Evolutionary conservation across 1,139 yeast genomes (phyloP).

Genomic region (Petasospora fabianii): DNA sequence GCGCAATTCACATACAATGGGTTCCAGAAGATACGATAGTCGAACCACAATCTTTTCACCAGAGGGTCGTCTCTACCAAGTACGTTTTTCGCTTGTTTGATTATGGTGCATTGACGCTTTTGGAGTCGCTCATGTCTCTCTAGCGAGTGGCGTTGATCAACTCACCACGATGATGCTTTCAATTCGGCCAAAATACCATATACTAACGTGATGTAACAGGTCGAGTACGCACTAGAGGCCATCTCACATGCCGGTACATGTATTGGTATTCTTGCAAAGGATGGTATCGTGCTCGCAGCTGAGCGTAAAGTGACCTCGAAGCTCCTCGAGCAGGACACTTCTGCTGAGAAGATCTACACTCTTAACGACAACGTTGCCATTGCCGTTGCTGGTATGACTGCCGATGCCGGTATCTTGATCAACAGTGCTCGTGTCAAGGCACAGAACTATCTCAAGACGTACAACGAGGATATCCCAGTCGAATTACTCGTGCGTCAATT

Average conservation of each 20-base stretch:
- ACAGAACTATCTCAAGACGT: constrained; percentile 78
- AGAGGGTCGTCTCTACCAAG: constrained; percentile 94
- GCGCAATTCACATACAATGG: constrained; percentile 19
- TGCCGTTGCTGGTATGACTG: constrained; percentile 98
- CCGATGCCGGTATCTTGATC: constrained; percentile 91
- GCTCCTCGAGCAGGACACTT: constrained; percentile 87
- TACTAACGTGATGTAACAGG: constrained; percentile 33
- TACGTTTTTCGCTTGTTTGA: constrained; percentile 28
- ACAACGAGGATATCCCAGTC: constrained; percentile 89
- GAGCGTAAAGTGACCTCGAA: constrained; percentile 93
- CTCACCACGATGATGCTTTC: no score
- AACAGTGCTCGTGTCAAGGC: constrained; percentile 84
- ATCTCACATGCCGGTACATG: constrained; percentile 98
- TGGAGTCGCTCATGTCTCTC: no score
- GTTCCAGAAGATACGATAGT: constrained; percentile 84
- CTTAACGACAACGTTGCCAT: constrained; percentile 81
- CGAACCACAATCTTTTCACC: constrained; percentile 98
- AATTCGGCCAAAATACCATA: no score
- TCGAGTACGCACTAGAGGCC: constrained; percentile 96
- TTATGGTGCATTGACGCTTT: no score
- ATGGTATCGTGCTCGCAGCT: constrained; percentile 95
- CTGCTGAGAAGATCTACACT: constrained; percentile 88
- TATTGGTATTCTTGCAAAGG: constrained; percentile 85
- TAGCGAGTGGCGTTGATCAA: background rate
- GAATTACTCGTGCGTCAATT: constrained; percentile 84